Evolutionary conservation across 148 eudicot genomes (phyloP), one percentile per base, ranked within the genome.

Genomic region (Amaranthus hypochondriacus): DNA sequence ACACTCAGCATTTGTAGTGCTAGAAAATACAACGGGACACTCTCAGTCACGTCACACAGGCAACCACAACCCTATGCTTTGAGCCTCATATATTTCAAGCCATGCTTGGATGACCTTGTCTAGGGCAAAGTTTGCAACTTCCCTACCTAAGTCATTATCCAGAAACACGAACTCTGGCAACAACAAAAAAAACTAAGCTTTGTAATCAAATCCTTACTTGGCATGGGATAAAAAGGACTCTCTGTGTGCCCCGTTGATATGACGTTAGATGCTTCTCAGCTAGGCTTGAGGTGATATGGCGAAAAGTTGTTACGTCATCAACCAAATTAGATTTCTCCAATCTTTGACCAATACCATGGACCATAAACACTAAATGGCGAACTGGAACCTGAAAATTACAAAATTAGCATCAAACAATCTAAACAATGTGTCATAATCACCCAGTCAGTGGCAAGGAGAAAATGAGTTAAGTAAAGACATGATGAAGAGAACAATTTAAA

Each of bases 291-390:
- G 99, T 90, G 56, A 96, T 77, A 70, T 81, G 89, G 62, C 94
- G 96, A 77, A 86, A 96, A 83, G 79, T 81, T 68, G 82, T 76
- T 71, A 96, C 99, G 80, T 96, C 99, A 79, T 96, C 99, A 52
- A 96, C 96, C 69, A 96, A 79, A 84, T 87, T 96, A 11, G 99
- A 90, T 72, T 92, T 92, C 82, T 90, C 91, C 87, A 96, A 84
- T 75, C 99, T 90, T 85, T 96, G 99, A 78, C 99, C 99, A 82
- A 96, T 96, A 74, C 99, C 99, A 82, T 96, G 99, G 68, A 96
- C 96, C 99, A 96, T 96, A 85, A 96, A 96, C 51, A 96, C 97
- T 79, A 96, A 71, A 83, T 96, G 99, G 51, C 86, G 85, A 77
- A 96, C 99, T 57, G 97, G 97, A 76, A 96, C 99, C 99, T 96